Evolutionary conservation across 2,329 filamentous ascomycete genomes (phyloP).

Genomic region (Colletotrichum endophyticum): DNA sequence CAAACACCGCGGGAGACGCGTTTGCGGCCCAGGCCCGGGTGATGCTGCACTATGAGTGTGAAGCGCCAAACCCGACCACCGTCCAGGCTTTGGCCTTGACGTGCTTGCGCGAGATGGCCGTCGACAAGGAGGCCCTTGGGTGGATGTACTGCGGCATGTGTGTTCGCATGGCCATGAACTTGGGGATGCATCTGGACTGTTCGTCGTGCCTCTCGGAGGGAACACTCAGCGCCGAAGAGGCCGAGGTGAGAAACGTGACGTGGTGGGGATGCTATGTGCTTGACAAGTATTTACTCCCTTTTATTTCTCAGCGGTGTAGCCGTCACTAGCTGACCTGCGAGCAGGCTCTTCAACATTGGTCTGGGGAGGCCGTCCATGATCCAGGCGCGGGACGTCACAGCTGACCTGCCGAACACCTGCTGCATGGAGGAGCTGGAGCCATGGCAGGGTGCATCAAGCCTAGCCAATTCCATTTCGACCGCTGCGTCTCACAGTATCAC

Average conservation of each 20-base stretch:
- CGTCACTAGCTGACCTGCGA: rapidly evolving
- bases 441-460: not conserved
- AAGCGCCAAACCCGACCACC: not conserved
- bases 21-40: not conserved
- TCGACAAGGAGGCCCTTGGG: not conserved
- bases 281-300: rapidly evolving
- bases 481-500: not conserved
- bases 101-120: not conserved
- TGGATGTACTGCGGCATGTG: not conserved
- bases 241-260: not conserved
- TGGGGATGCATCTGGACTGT: not conserved
- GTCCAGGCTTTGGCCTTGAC: not conserved
- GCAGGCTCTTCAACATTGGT: not conserved
- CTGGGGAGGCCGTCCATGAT: not conserved
- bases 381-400: not conserved
- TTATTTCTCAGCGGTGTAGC: rapidly evolving
- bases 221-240: not conserved
- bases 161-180: not conserved
- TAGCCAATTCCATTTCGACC: rapidly evolving
- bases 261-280: not conserved
- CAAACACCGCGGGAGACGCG: not conserved
- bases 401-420: not conserved
- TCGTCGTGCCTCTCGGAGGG: not conserved
- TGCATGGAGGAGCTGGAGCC: not conserved
- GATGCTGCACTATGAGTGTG: not conserved